A percentile compares a stretch with the other conserved stretches of the same genome.
phyloP scores from a whole-genome alignment of 768 basidiomycete species.

The Calocybe gangraenosa region DNA sequence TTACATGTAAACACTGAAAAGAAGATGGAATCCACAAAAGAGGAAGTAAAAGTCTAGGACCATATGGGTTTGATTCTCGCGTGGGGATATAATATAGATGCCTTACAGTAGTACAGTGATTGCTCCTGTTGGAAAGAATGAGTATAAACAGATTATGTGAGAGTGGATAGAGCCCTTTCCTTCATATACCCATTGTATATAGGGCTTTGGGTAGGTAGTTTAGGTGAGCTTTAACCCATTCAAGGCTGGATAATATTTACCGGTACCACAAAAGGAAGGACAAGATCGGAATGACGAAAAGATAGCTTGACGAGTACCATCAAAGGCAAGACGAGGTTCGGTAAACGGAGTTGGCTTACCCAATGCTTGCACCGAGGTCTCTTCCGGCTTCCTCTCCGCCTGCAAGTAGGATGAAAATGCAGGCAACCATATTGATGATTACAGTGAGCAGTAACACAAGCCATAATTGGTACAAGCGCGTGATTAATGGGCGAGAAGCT shows the following conservation, averaged over 20 bases:
- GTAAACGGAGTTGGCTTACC: conserved; percentile 43
- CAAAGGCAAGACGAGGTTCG: conserved; percentile 16
- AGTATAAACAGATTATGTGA: conserved; percentile 13
- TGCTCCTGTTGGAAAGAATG: conserved; percentile 60
- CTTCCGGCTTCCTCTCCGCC: conserved; percentile 73
- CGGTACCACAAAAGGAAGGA: conserved; percentile 97
- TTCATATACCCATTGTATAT: conserved; percentile 99
- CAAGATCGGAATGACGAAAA: conserved; percentile 69
- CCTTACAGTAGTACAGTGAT: conserved; percentile 88
- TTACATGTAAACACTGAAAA: conserved; percentile 91
- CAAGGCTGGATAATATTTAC: conserved; percentile 38
- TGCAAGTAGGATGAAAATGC: conserved; percentile 77
- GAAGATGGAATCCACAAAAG: conserved; percentile 92
- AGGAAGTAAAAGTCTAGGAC: conserved; percentile 89
- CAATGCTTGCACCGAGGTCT: conserved; percentile 79
- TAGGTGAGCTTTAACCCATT: conserved; percentile 8
- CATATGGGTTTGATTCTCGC: conserved; percentile 23
- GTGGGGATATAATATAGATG: conserved; percentile 21
- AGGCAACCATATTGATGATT: conserved; percentile 86
- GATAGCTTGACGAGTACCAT: conserved; percentile 48
- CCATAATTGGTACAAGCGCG: conserved; percentile 91
- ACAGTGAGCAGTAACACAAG: conserved; percentile 81
- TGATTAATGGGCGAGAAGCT: conserved; percentile 71
- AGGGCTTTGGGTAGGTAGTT: conserved; percentile 51
- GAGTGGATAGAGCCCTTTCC: conserved; percentile 38